Evolutionary conservation across 2,329 filamentous ascomycete species (phyloP), one percentile per base, ranked within the genome.

Genomic region (Cucurbitaria berberidis): DNA sequence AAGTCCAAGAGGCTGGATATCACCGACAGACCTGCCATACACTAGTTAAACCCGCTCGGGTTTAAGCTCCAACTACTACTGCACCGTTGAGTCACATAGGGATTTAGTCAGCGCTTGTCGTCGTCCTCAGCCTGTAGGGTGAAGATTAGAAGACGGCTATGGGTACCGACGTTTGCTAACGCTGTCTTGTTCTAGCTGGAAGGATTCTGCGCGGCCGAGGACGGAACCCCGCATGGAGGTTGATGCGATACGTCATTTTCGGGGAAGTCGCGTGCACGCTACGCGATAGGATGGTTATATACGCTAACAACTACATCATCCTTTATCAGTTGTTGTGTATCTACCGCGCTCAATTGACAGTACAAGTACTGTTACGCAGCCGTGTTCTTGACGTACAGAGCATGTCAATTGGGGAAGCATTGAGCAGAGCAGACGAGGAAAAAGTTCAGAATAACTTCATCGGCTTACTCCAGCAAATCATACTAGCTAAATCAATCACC

Each of bases 41-140:
- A 38, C 42, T 59, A 59, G 57, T 49, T 58, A 58, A 51, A 47
- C 38, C 58, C 55, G 55, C 16, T 42, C 57, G 51, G 57, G 41
- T 51, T 48, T 60, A 60, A 59, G 32, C 36, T 24, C 11, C 36
- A 22, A 39, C 21, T 21, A 24, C 24, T 44, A 18, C 40, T 16
- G 13, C 19, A 40, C 29, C 15, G 34, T 11, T 54, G 53, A 59
- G 32, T 59, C 53, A 57, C 46, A 30, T 34, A 30, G 29, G 41
- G 40, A 43, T 19, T 30, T n/a, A 45, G 7, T 45, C 40, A 51
- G 24, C 51, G 22, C 15, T 34, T 40, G 27, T 18, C 19, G 26
- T 8, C 11, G 26, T 43, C 26, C 38, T 38, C 41, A 30, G 13
- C 7, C 5, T 40, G 18, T 42, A 3, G 45, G 50, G 49, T 38